Conservation (phyloP, 305 asterid species). For the Fraxinus latifolia region DNA sequence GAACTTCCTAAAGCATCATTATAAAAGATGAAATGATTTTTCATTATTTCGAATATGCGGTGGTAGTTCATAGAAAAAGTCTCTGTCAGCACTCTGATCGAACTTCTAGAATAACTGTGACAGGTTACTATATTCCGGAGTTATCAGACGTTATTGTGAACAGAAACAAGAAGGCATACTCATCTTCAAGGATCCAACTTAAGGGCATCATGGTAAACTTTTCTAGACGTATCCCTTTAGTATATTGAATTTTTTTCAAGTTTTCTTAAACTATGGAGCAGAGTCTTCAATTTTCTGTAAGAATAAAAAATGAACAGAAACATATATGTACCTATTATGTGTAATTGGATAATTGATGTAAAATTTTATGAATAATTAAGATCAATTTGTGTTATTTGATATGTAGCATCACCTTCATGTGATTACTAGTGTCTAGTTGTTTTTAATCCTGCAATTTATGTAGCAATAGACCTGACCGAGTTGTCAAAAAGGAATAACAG, state of each 20-base stretch:
- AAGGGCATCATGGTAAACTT: conserved; percentile 40
- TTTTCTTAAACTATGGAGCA: background rate
- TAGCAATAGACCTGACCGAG: no score
- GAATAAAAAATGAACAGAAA: no score
- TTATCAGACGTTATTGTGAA: conserved; percentile 33
- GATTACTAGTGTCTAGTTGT: no score
- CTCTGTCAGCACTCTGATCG: background rate
- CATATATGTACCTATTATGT: no score
- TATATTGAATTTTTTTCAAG: background rate
- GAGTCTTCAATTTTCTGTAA: background rate
- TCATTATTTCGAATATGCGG: background rate
- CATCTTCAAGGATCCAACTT: conserved; percentile 25
- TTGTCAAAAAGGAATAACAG: no score
- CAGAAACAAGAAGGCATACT: conserved; percentile 12
- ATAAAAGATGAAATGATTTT: no score
- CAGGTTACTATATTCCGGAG: conserved; percentile 42
- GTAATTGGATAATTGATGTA: no score
- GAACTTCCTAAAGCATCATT: no score
- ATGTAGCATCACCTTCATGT: no score
- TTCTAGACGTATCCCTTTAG: background rate
- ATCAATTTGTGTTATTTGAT: no score
- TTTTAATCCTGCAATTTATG: no score
- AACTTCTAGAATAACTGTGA: background rate
- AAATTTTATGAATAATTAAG: no score
- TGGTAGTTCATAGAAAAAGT: background rate